A percentile compares a stretch with the other conserved stretches of the same genome.
Evolutionary conservation across 1,284 basidiomycete species (phyloP).

Genomic region (Leccinum pallidistipes): DNA sequence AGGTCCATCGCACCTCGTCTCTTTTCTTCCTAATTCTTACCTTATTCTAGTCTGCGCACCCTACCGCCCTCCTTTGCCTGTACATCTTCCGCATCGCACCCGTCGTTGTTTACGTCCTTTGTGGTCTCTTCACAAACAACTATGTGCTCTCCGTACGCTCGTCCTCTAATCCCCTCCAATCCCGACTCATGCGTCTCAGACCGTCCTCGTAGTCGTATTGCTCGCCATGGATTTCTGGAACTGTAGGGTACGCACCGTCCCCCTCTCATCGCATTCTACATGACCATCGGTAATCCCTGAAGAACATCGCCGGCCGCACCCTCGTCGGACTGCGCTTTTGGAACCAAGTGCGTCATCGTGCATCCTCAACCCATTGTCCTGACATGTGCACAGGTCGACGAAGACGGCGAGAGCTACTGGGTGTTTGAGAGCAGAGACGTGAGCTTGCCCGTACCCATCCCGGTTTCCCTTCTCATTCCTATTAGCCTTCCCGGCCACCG

Average conservation of each 20-base stretch:
- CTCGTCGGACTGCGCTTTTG: slow-evolving; percentile 92
- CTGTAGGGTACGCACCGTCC: slow-evolving; percentile 61
- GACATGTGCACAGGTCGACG: slow-evolving; percentile 65
- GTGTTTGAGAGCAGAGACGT: slow-evolving; percentile 94
- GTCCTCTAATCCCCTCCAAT: not conserved
- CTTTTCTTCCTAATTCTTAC: slow-evolving; percentile 14
- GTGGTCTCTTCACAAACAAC: slow-evolving; percentile 83
- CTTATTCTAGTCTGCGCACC: slow-evolving; percentile 71
- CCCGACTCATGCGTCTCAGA: slow-evolving; percentile 48
- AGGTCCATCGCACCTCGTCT: slow-evolving; percentile 43
- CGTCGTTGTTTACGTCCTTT: slow-evolving; percentile 85
- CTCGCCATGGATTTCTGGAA: slow-evolving; percentile 98
- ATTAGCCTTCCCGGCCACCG: slow-evolving; percentile 83
- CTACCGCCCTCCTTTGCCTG: slow-evolving; percentile 78
- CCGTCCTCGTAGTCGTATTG: slow-evolving; percentile 87
- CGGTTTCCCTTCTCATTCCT: slow-evolving; percentile 9
- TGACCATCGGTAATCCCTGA: slow-evolving; percentile 4
- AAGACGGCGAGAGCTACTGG: slow-evolving; percentile 94
- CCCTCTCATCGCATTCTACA: not conserved
- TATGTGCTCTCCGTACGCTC: slow-evolving; percentile 83
- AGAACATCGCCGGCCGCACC: slow-evolving; percentile 91
- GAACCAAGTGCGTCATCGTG: slow-evolving; percentile 71
- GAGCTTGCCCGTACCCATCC: slow-evolving; percentile 29
- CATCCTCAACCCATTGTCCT: slow-evolving; percentile 4
- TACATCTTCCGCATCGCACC: slow-evolving; percentile 86